A percentile compares a stretch with the other conserved stretches of the same genome.
Evolutionary conservation across 2,329 filamentous ascomycete genomes (phyloP).

Genomic region (Phyllosticta citriasiana): DNA sequence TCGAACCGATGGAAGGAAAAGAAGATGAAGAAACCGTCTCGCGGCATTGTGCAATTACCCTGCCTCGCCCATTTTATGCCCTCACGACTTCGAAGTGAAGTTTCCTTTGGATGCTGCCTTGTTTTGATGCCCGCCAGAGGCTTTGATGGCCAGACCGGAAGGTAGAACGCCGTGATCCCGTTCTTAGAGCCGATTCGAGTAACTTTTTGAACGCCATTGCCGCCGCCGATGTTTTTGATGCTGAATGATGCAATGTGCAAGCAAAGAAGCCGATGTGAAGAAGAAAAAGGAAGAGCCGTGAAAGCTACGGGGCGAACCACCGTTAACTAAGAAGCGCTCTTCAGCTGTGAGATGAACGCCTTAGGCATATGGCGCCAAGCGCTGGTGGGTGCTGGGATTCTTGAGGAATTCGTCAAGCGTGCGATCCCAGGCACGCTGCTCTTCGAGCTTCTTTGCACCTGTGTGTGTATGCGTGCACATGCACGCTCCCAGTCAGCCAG

Average conservation of each 20-base stretch:
- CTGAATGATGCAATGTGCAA: neutral
- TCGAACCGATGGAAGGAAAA: neutral
- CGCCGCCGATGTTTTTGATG: neutral
- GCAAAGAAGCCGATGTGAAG: neutral
- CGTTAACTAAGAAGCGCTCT: neutral
- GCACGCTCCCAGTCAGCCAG: neutral
- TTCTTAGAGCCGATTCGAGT: neutral
- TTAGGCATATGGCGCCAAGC: constrained; percentile 7
- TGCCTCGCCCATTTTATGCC: neutral
- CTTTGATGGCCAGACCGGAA: neutral
- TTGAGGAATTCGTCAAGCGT: neutral
- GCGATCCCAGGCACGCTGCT: neutral
- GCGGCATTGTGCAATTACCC: neutral
- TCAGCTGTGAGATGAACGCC: neutral
- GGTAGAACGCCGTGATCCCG: neutral
- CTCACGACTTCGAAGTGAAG: too few species aligned
- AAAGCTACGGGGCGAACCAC: neutral
- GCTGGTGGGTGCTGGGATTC: constrained; percentile 5
- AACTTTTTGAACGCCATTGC: neutral
- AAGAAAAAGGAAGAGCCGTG: neutral
- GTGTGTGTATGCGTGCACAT: neutral
- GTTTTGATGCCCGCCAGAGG: neutral
- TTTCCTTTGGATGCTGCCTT: neutral
- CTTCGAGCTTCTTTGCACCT: neutral
- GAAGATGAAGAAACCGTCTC: neutral